Evolutionary conservation across 202 grass and related monocot species (phyloP).

Genomic region (Panicum hallii): DNA sequence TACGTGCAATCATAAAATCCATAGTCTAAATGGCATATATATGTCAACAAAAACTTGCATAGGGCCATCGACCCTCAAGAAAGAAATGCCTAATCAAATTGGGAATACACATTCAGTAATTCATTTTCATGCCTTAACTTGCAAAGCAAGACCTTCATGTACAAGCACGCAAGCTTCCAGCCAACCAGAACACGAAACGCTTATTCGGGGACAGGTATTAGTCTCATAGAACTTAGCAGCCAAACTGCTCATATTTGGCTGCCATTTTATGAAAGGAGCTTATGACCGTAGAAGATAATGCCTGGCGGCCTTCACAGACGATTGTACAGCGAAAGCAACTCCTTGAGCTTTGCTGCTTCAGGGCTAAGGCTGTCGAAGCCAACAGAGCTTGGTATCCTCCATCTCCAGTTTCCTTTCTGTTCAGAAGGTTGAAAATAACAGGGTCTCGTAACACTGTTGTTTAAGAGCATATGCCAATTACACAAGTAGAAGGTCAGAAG

Average conservation of each 20-base stretch:
- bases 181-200: too few species aligned
- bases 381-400: constrained; percentile 74
- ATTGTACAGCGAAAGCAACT: constrained; percentile 63
- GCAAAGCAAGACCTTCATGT: constrained; percentile 4
- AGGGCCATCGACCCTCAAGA: not conserved
- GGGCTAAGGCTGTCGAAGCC: constrained; percentile 67
- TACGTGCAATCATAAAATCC: too few species aligned
- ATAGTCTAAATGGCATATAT: too few species aligned
- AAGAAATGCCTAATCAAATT: not conserved
- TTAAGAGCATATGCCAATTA: not conserved
- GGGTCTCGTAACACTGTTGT: not conserved
- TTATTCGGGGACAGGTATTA: too few species aligned
- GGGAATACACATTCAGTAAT: not conserved
- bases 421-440: not conserved
- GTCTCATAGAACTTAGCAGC: constrained; percentile 19
- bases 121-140: not conserved
- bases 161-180: too few species aligned
- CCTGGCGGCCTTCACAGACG: constrained; percentile 45
- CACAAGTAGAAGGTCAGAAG: not conserved
- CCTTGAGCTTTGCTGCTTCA: constrained; percentile 77
- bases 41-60: constrained; percentile 7
- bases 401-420: constrained; percentile 91
- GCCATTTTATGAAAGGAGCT: constrained; percentile 23
- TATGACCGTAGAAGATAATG: not conserved
- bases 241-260: constrained; percentile 14